A percentile compares a stretch with the other conserved stretches of the same genome.
Conservation (phyloP, 2,329 filamentous ascomycete species). For the Fusarium siculi region DNA sequence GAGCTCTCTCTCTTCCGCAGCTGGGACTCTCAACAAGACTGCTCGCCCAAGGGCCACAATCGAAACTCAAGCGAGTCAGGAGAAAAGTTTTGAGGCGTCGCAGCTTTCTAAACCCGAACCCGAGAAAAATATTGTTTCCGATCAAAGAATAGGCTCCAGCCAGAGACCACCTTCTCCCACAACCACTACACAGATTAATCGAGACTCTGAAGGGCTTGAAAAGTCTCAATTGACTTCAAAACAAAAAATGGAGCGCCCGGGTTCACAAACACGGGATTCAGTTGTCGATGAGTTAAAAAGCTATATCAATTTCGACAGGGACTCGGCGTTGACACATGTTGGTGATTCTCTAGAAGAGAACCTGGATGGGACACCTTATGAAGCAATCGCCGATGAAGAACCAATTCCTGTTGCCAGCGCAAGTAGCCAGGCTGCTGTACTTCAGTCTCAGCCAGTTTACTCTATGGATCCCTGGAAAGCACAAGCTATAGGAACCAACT, state of each 20-base stretch:
- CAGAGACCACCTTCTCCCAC: background rate
- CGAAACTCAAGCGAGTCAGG: background rate
- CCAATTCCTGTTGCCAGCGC: background rate
- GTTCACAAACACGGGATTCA: conserved; percentile 22
- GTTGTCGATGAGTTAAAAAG: conserved; percentile 39
- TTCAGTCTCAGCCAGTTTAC: conserved; percentile 32
- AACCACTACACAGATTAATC: background rate
- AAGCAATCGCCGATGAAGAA: background rate
- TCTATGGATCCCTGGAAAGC: conserved; percentile 42
- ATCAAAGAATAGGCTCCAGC: background rate
- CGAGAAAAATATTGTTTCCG: conserved; percentile 21
- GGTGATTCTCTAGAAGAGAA: conserved; percentile 16
- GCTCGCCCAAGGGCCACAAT: background rate
- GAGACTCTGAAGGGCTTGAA: background rate
- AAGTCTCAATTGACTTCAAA: background rate
- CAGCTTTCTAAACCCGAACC: conserved; percentile 25
- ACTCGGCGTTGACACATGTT: conserved; percentile 21
- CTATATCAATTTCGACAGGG: conserved; percentile 39
- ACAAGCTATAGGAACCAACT: conserved; percentile 33
- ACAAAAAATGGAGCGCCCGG: conserved; percentile 34
- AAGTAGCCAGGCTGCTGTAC: conserved; percentile 13
- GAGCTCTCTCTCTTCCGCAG: background rate
- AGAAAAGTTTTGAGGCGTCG: conserved; percentile 5
- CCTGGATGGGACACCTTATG: conserved; percentile 7
- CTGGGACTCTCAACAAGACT: background rate